Evolutionary conservation across 257 asterid genomes (phyloP).

Genomic region (Scutellaria barbata): DNA sequence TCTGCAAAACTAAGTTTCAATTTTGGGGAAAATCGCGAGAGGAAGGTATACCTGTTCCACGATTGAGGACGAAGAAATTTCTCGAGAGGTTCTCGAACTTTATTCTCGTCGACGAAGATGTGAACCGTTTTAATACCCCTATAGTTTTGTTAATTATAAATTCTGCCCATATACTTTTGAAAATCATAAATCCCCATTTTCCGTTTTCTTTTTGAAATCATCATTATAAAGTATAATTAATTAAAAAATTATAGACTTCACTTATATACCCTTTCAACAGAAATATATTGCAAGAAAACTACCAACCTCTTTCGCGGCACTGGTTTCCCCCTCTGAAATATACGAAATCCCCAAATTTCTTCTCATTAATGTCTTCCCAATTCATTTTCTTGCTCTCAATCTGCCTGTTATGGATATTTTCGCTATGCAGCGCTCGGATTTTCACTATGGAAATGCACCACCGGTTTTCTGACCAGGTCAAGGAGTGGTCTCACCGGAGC

Average conservation of each 20-base stretch:
- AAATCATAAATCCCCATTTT: neutral
- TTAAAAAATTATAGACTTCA: no score
- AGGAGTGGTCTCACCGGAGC: conserved; percentile 52
- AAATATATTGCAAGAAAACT: neutral
- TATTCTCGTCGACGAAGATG: conserved; percentile 9
- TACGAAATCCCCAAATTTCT: neutral
- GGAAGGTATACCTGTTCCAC: conserved; percentile 22
- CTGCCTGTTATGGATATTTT: conserved; percentile 35
- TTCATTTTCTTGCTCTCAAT: conserved; percentile 35
- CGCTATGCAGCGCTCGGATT: conserved; percentile 48
- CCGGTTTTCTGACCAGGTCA: conserved; percentile 76
- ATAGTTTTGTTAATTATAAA: neutral
- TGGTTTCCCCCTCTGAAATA: neutral
- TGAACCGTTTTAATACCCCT: neutral
- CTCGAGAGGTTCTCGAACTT: conserved; percentile 27
- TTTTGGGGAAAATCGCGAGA: neutral
- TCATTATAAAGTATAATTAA: no score
- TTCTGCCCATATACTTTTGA: neutral
- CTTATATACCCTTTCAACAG: no score
- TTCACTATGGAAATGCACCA: conserved; percentile 83
- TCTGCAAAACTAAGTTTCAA: conserved; percentile 10
- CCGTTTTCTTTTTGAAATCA: no score
- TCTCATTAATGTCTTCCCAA: conserved; percentile 49
- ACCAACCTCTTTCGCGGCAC: neutral
- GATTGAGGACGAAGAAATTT: conserved; percentile 10